Percentiles rank a stretch among this genome's conserved stretches.
Evolutionary conservation across 2,329 filamentous ascomycete species (phyloP).

Genomic region (Cladorrhinum sp.): DNA sequence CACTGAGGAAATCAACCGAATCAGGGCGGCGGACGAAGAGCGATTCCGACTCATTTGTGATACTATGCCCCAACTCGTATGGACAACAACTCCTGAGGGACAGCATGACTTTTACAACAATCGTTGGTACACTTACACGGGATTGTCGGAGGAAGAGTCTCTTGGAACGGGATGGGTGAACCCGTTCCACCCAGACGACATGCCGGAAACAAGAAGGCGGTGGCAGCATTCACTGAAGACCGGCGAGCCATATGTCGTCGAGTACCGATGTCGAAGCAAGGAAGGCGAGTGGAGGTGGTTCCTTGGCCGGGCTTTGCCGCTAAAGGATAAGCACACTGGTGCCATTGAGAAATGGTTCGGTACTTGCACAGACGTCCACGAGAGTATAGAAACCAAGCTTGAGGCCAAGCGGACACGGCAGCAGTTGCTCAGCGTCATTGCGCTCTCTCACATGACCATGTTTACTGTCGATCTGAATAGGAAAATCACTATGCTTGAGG

Average conservation of each 20-base stretch:
- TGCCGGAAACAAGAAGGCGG: conserved; percentile 48
- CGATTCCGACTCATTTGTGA: conserved; percentile 76
- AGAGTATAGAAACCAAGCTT: conserved; percentile 66
- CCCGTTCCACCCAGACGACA: conserved; percentile 69
- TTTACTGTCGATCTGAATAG: conserved; percentile 66
- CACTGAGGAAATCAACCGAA: conserved; percentile 64
- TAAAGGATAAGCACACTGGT: conserved; percentile 63
- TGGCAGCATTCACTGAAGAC: conserved; percentile 65
- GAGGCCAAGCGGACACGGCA: conserved; percentile 64
- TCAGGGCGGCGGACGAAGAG: conserved; percentile 68
- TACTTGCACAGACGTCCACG: conserved; percentile 76
- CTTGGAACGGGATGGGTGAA: conserved; percentile 60
- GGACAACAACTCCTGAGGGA: conserved; percentile 68
- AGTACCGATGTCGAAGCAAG: conserved; percentile 66
- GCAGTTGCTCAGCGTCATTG: conserved; percentile 69
- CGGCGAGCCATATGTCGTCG: conserved; percentile 65
- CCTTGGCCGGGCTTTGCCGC: conserved; percentile 67
- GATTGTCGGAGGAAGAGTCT: conserved; percentile 60
- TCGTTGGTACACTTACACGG: conserved; percentile 78
- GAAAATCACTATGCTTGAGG: conserved; percentile 67
- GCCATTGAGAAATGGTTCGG: conserved; percentile 77
- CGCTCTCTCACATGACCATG: conserved; percentile 71
- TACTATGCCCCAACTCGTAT: conserved; percentile 68
- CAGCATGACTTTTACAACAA: conserved; percentile 70
- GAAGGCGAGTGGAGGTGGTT: conserved; percentile 77